phyloP scores from a whole-genome alignment of 2,329 filamentous ascomycete genomes.

The Fusarium sp. region DNA sequence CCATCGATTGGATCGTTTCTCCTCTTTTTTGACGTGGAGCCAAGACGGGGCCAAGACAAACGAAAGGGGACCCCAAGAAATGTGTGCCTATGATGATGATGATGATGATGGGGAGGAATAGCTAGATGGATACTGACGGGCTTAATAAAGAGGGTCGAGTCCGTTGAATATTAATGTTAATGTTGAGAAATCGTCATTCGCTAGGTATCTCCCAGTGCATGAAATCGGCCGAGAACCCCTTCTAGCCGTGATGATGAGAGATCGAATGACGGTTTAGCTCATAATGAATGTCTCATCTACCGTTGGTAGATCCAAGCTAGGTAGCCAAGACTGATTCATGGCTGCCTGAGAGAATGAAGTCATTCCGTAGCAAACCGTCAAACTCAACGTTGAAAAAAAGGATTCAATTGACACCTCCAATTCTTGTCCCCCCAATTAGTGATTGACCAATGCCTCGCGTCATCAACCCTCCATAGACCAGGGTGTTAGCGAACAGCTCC shows the following conservation, averaged over 20 bases:
- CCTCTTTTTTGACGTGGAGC: constrained; percentile 18
- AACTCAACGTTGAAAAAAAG: constrained; percentile 5
- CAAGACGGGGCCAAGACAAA: constrained; percentile 27
- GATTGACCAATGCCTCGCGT: constrained; percentile 29
- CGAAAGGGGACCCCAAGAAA: constrained; percentile 1
- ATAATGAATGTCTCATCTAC: neutral
- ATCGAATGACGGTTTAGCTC: neutral
- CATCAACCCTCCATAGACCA: constrained; percentile 17
- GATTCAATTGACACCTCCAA: neutral
- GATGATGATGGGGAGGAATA: neutral
- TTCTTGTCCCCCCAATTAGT: neutral
- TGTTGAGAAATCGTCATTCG: neutral
- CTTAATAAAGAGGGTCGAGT: constrained; percentile 22
- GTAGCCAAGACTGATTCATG: constrained; percentile 15
- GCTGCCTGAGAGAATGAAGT: constrained; percentile 24
- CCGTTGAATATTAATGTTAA: neutral
- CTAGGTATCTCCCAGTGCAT: neutral
- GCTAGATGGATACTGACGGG: constrained; percentile 15
- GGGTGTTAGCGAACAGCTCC: constrained; percentile 27
- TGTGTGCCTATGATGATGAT: neutral
- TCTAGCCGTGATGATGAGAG: neutral
- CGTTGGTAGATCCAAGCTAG: neutral
- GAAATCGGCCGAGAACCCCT: constrained; percentile 2
- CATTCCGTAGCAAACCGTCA: constrained; percentile 11
- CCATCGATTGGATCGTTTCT: neutral